Conservation (phyloP, 2,329 filamentous ascomycete species). For the Penicillium thymicola region DNA sequence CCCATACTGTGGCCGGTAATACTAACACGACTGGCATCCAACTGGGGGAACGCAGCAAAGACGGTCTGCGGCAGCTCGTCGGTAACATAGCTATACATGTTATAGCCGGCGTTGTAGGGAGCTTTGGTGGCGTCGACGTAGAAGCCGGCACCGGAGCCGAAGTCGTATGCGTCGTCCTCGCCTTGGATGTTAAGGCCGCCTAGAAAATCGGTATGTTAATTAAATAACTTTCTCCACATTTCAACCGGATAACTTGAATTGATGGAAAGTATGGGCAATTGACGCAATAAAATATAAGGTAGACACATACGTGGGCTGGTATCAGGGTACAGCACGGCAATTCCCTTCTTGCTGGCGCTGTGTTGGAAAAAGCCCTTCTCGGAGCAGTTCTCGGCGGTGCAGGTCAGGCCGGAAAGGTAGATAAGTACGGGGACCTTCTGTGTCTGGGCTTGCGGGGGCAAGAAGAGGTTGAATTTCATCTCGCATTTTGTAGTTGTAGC, state of each 20-base stretch:
- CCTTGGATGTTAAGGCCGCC: conserved; percentile 74
- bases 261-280: not conserved
- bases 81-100: conserved; percentile 94
- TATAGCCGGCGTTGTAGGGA: conserved; percentile 76
- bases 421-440: conserved; percentile 78
- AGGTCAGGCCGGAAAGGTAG: conserved; percentile 92
- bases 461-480: conserved; percentile 90
- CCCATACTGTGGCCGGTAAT: conserved; percentile 98
- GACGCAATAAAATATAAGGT: not conserved
- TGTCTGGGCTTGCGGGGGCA: conserved; percentile 68
- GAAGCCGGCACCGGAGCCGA: conserved; percentile 88
- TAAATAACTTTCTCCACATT: not conserved
- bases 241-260: not conserved
- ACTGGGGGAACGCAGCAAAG: conserved; percentile 66
- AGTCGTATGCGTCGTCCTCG: conserved; percentile 87
- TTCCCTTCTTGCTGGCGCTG: conserved; percentile 71
- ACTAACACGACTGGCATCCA: conserved; percentile 69
- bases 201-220: conserved; percentile 24
- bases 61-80: conserved; percentile 77
- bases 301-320: conserved; percentile 74
- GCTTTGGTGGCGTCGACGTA: conserved; percentile 81
- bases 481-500: conserved; percentile 75
- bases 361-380: conserved; percentile 88
- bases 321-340: conserved; percentile 94
- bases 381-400: conserved; percentile 77